Evolutionary conservation across 1,139 yeast genomes (phyloP).

Genomic region (Yamadazyma trypodendri): DNA sequence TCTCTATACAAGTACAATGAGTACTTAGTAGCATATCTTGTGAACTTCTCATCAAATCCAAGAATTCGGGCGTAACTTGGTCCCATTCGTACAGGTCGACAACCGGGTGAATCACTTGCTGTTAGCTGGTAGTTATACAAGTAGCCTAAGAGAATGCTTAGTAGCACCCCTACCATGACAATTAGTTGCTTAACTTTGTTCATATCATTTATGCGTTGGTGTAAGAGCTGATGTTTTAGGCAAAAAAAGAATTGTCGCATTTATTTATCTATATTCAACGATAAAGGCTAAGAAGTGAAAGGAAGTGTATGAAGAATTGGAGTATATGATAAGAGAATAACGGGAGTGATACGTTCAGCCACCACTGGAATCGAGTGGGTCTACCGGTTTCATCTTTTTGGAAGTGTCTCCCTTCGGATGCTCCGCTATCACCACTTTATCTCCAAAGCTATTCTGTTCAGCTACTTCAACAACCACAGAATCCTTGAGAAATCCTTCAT

Average conservation of each 20-base stretch:
- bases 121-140: constrained; percentile 20
- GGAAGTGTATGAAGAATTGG: no score
- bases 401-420: not conserved
- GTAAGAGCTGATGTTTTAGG: no score
- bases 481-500: constrained; percentile 28
- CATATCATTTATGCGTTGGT: not conserved
- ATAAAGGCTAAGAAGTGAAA: no score
- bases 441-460: constrained; percentile 19
- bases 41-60: constrained; percentile 70
- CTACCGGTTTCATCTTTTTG: not conserved
- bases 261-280: no score
- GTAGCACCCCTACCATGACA: constrained; percentile 10
- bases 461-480: constrained; percentile 28
- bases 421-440: constrained; percentile 18
- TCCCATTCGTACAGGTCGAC: constrained; percentile 65
- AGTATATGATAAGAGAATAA: no score
- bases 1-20: constrained; percentile 79
- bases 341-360: not conserved
- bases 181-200: constrained; percentile 1
- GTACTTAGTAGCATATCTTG: constrained; percentile 75
- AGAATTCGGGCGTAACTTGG: constrained; percentile 75
- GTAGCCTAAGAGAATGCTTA: constrained; percentile 2
- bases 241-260: no score
- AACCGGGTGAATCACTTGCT: constrained; percentile 41
- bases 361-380: constrained; percentile 1